phyloP scores from a whole-genome alignment of 495 filamentous ascomycete species.

The Xylaria scruposa region DNA sequence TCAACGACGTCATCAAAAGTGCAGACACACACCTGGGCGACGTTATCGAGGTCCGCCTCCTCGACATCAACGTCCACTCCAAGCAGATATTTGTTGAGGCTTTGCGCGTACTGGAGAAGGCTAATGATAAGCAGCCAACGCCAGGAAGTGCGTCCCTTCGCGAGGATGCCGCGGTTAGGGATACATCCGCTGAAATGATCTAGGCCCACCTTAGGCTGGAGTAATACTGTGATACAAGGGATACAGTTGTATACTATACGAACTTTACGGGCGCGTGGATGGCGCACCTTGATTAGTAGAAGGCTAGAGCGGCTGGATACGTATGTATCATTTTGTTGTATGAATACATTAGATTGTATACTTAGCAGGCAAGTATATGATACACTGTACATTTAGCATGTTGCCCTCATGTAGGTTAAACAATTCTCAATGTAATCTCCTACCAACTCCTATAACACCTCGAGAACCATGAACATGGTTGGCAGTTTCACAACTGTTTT shows the following conservation, averaged over 20 bases:
- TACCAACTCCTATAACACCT: not conserved
- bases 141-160: not conserved
- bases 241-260: not conserved
- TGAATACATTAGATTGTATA: conserved; percentile 3
- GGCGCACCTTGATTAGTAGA: not conserved
- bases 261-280: not conserved
- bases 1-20: conserved; percentile 42
- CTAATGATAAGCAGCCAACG: conserved; percentile 7
- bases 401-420: no score
- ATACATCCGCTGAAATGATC: not conserved
- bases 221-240: not conserved
- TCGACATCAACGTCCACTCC: conserved; percentile 60
- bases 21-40: conserved; percentile 54
- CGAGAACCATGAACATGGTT: no score
- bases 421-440: not conserved
- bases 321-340: conserved; percentile 1
- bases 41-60: conserved; percentile 66
- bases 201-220: not conserved
- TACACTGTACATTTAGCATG: not conserved
- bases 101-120: conserved; percentile 49
- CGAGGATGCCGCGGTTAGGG: not conserved
- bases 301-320: not conserved
- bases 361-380: not conserved
- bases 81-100: conserved; percentile 60
- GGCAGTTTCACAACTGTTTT: not conserved